Base-by-base conservation (phyloP, 768 basidiomycete genomes). In the Russula compacta region DNA sequence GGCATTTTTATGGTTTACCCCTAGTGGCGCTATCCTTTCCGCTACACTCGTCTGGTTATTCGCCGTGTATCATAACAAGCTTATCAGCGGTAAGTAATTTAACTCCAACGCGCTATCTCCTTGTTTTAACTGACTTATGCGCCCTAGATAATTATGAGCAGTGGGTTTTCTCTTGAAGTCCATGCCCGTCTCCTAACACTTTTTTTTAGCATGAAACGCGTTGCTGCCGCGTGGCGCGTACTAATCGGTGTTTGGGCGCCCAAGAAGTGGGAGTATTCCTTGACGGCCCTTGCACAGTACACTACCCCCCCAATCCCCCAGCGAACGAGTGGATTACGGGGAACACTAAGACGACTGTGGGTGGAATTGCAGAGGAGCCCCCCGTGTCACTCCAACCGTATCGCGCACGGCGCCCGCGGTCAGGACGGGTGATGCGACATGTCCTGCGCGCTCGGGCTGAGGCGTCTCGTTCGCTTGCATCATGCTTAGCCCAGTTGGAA, bases 161-260 rank as follows among this genome's bases (percentile, higher is more conserved):
- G 93, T 94, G 64, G 4, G 52, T 49, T 43, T 40, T 24, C 48
- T 48, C 43, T 51, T 38, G 36, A 51, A 35, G 40, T 29, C 2
- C 43, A 19, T 77, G 46, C 19, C 32, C 59, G 51, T 15, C 59
- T 50, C 54, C 59, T 59, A 58, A 43, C 49, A 5, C n/a, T 24
- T 60, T 42, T 63, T 54, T 53, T 53, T 54, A 65, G 93, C 35
- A 83, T 85, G 52, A 95, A 94, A 73, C 89, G 89, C 44, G 80
- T 95, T 51, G 79, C 88, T 17, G 91, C 95, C 6, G 85, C 94
- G n/a, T 99, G 95, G 94, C 86, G 92, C 56, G 85, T 97, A n/a
- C 81, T 99, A 14, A 82, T 98, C 64, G 97, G 95, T 7, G 84
- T 98, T 12, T 98, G 97, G 97, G 80, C 81, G 0, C 94, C 95